phyloP scores from a whole-genome alignment of 495 filamentous ascomycete species.

The Xylaria castorea region DNA sequence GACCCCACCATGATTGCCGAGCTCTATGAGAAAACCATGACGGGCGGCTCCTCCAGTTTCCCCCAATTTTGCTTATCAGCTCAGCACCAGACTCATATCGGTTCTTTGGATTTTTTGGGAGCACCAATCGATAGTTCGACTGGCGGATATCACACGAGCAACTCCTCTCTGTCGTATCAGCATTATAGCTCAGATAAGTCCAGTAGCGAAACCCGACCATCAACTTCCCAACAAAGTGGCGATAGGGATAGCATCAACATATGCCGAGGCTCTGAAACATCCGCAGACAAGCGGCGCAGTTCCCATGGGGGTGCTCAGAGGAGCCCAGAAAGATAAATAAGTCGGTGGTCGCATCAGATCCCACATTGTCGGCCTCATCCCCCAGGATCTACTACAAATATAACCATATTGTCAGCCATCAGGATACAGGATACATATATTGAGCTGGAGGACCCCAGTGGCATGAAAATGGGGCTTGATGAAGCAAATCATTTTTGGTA shows the following conservation, averaged over 20 bases:
- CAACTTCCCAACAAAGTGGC: not conserved
- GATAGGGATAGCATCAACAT: not conserved
- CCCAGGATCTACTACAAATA: not conserved
- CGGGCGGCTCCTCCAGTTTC: not conserved
- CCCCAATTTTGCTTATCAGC: not conserved
- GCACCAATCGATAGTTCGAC: not conserved
- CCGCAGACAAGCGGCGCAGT: not conserved
- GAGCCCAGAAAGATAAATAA: not conserved
- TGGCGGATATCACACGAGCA: not conserved
- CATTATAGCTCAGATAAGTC: not conserved
- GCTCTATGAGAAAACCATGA: not conserved
- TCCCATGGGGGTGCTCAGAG: not conserved
- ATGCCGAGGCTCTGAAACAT: not conserved
- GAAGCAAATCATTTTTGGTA: not conserved
- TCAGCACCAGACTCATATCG: not conserved
- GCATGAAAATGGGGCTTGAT: not conserved
- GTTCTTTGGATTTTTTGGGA: not conserved
- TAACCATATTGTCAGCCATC: not conserved
- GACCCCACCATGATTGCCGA: not conserved
- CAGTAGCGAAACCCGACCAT: conserved; percentile 1
- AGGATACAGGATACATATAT: not conserved
- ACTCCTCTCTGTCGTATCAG: not conserved
- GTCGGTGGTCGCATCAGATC: not conserved
- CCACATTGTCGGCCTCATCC: not conserved
- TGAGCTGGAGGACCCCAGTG: not conserved